A percentile compares a stretch with the other conserved stretches of the same genome.
Evolutionary conservation across 371 early-diverging fungal species (phyloP).

Genomic region (Choanephora cucurbitarum): DNA sequence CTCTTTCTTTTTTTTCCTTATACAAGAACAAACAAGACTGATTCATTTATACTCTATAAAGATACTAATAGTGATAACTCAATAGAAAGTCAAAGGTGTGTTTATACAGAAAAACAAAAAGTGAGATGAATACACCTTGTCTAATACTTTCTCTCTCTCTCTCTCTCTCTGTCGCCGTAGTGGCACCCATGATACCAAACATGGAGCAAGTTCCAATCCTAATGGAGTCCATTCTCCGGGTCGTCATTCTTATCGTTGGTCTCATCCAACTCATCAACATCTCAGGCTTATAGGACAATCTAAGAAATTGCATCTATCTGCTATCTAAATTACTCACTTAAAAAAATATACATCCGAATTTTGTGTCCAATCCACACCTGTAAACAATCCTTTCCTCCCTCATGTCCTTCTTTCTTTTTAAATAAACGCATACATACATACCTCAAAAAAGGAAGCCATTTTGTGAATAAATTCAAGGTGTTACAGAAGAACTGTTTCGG

Average conservation of each 20-base stretch:
- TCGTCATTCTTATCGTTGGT: not conserved
- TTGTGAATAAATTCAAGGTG: too few relatives aligned
- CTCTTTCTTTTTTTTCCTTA: too few relatives aligned
- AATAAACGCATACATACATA: too few relatives aligned
- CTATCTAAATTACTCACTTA: not conserved
- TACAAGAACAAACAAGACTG: not conserved
- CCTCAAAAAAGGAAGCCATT: too few relatives aligned
- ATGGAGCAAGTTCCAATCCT: not conserved
- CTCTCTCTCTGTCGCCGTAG: constrained; percentile 8
- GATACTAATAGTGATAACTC: constrained; percentile 1
- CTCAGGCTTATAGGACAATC: not conserved
- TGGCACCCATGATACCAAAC: not conserved
- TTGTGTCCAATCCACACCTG: too few relatives aligned
- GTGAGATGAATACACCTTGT: constrained; percentile 36
- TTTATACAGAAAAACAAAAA: constrained; percentile 33
- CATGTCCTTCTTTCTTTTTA: too few relatives aligned
- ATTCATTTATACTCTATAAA: constrained; percentile 6
- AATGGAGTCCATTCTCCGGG: not conserved
- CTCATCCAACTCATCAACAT: too few relatives aligned
- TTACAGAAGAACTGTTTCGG: too few relatives aligned
- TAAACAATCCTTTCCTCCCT: too few relatives aligned
- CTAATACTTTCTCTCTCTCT: too few relatives aligned
- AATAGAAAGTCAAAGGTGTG: constrained; percentile 17
- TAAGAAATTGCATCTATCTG: not conserved
- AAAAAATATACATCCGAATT: too few relatives aligned